A percentile compares a stretch with the other conserved stretches of the same genome.
Evolutionary conservation across 2,329 filamentous ascomycete species (phyloP).

Genomic region (Fusarium decemcellulare): DNA sequence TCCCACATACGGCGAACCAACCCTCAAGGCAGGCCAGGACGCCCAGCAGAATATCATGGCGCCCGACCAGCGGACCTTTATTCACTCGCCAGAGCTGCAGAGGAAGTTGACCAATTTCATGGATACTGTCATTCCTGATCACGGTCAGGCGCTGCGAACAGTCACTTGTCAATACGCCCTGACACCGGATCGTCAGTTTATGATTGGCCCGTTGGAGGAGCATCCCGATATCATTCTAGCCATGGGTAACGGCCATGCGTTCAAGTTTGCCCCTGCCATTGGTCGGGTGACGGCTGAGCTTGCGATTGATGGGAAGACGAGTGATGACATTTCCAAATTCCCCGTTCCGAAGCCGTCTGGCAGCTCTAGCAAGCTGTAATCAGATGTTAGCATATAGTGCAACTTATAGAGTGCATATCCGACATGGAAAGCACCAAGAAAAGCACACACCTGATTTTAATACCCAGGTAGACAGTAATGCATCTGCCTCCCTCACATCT

Average conservation of each 20-base stretch:
- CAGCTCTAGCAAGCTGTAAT: too few relatives aligned
- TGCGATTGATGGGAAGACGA: constrained; percentile 37
- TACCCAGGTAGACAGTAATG: too few relatives aligned
- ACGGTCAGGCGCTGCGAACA: constrained; percentile 32
- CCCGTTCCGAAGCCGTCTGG: neutral
- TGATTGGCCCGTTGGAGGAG: constrained; percentile 34
- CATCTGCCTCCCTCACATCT: too few relatives aligned
- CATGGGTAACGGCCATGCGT: constrained; percentile 37
- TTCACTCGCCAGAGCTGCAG: constrained; percentile 10
- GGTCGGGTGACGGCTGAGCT: constrained; percentile 43
- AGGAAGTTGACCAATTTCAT: constrained; percentile 18
- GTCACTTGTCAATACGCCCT: constrained; percentile 45
- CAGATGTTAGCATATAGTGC: too few relatives aligned
- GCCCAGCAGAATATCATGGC: constrained; percentile 25
- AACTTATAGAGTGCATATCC: too few relatives aligned
- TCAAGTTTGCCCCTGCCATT: constrained; percentile 45
- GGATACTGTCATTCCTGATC: constrained; percentile 15
- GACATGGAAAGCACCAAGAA: too few relatives aligned
- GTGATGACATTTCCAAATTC: neutral
- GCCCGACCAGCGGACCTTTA: constrained; percentile 26
- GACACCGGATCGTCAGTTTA: constrained; percentile 41
- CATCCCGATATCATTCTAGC: constrained; percentile 33
- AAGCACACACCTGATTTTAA: too few relatives aligned
- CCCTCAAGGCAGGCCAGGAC: constrained; percentile 34
- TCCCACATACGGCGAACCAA: constrained; percentile 29